Conservation (phyloP, 805 yeast species). For the Candida khao-thaluensis region DNA sequence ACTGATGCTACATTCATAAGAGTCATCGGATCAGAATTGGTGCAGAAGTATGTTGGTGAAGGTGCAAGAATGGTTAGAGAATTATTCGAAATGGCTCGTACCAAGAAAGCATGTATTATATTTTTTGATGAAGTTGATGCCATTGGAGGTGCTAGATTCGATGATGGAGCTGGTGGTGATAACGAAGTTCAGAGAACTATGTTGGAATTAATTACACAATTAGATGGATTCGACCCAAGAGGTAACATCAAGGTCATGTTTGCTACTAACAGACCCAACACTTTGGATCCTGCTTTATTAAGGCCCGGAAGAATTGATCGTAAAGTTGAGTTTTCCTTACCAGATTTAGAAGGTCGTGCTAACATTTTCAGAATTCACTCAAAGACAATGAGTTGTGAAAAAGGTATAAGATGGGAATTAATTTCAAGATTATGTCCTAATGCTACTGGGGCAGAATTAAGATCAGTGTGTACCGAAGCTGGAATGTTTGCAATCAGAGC, state of each 20-base stretch:
- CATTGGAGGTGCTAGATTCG: conserved; percentile 99
- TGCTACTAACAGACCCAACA: conserved; percentile 98
- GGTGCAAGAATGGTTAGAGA: conserved; percentile 99
- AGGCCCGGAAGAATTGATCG: conserved; percentile 99
- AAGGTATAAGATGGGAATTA: conserved; percentile 97
- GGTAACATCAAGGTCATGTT: conserved; percentile 99
- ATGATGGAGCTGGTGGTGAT: conserved; percentile 99
- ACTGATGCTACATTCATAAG: conserved; percentile 98
- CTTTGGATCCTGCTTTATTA: conserved; percentile 93
- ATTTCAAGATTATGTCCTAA: conserved; percentile 97
- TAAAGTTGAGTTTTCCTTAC: conserved; percentile 94
- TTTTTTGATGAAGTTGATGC: conserved; percentile 99
- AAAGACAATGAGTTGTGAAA: conserved; percentile 95
- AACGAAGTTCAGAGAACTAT: conserved; percentile 98
- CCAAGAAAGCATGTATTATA: conserved; percentile 96
- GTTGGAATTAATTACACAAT: conserved; percentile 96
- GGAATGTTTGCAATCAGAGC: conserved; percentile 99
- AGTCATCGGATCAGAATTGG: conserved; percentile 97
- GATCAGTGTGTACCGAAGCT: conserved; percentile 98
- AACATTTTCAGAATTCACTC: conserved; percentile 96
- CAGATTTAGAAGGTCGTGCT: conserved; percentile 97
- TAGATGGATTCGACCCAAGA: conserved; percentile 98
- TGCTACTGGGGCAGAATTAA: conserved; percentile 96
- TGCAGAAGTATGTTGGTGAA: conserved; percentile 98
- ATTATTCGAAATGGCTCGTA: conserved; percentile 97